A percentile compares a stretch with the other conserved stretches of the same genome.
These are phyloP conservation scores for Mycena metata DNA, from an alignment of 768 basidiomycete genomes.

Conservation along the genomic window DNA sequence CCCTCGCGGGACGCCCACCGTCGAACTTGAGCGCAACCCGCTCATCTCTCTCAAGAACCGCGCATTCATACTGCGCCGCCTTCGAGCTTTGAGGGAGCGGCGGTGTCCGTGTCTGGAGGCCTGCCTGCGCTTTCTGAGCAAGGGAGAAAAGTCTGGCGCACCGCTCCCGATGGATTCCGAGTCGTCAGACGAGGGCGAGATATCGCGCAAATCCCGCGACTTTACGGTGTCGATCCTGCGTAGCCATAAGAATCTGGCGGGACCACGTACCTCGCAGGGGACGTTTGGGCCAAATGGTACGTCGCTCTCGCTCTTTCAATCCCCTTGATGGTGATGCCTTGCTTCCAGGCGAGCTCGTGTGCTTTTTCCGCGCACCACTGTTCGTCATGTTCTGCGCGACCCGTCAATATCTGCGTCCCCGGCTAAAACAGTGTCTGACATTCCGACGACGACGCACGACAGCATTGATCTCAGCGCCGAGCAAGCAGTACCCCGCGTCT, in stretches of 20 bases:
- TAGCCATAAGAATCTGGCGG: conserved; percentile 83
- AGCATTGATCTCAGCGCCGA: conserved; percentile 37
- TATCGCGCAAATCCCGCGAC: conserved; percentile 59
- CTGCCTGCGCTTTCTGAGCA: conserved; percentile 84
- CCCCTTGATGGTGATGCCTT: not conserved
- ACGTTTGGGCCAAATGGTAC: conserved; percentile 91
- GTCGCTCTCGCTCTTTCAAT: conserved; percentile 28
- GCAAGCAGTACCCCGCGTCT: conserved; percentile 50
- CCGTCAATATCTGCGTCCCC: conserved; percentile 57
- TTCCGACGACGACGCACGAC: conserved; percentile 33
- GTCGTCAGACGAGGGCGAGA: conserved; percentile 74
- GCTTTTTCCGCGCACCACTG: conserved; percentile 85
- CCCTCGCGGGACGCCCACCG: conserved; percentile 76
- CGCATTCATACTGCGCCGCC: conserved; percentile 81
- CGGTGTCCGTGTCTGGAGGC: conserved; percentile 88
- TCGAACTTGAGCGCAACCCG: conserved; percentile 88
- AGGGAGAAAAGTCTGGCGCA: conserved; percentile 62
- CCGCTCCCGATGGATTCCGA: conserved; percentile 65
- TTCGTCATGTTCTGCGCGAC: conserved; percentile 68
- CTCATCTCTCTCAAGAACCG: conserved; percentile 84
- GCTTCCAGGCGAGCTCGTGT: conserved; percentile 81
- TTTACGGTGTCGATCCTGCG: conserved; percentile 67
- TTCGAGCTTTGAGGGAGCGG: conserved; percentile 77
- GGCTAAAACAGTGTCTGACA: conserved; percentile 47
- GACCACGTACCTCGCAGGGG: conserved; percentile 89